phyloP scores from a whole-genome alignment of 495 filamentous ascomycete genomes.

The Podospora sp. region DNA sequence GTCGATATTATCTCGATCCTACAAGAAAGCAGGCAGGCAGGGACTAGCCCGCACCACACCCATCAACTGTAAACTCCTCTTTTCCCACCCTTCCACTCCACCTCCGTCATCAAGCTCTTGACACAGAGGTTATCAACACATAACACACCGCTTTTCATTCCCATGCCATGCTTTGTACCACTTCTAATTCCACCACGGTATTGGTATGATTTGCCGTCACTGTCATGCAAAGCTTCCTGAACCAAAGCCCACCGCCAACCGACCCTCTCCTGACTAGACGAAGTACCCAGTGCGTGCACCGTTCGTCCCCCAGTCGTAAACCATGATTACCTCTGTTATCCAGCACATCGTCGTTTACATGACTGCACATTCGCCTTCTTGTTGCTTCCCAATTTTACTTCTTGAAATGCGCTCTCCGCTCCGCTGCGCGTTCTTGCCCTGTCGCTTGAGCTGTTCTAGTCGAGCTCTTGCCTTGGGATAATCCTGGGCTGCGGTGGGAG shows the following conservation, averaged over 20 bases:
- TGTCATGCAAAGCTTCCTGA: not conserved
- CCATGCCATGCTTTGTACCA: not conserved
- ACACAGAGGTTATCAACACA: not conserved
- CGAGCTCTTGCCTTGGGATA: conserved; percentile 91
- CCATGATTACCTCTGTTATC: not conserved
- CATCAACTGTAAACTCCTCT: not conserved
- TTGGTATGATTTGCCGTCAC: too few species aligned
- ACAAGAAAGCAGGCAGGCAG: not conserved
- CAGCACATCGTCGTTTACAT: conserved; percentile 57
- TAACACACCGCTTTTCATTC: not conserved
- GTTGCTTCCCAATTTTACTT: conserved; percentile 78
- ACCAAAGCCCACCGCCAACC: not conserved
- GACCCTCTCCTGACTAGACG: not conserved
- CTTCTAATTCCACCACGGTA: not conserved
- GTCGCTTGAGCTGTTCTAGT: conserved; percentile 86
- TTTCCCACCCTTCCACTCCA: not conserved
- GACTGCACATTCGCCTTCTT: conserved; percentile 80
- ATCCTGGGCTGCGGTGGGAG: conserved; percentile 71
- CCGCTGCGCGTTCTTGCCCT: conserved; percentile 66
- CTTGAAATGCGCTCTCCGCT: conserved; percentile 80
- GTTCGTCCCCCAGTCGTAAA: not conserved
- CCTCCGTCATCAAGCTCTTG: too few species aligned
- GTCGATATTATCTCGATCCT: not conserved
- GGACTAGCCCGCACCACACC: not conserved
- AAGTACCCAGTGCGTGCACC: not conserved